Base-by-base conservation (phyloP, 371 early-diverging fungal species). In the Scutellospora calospora region DNA sequence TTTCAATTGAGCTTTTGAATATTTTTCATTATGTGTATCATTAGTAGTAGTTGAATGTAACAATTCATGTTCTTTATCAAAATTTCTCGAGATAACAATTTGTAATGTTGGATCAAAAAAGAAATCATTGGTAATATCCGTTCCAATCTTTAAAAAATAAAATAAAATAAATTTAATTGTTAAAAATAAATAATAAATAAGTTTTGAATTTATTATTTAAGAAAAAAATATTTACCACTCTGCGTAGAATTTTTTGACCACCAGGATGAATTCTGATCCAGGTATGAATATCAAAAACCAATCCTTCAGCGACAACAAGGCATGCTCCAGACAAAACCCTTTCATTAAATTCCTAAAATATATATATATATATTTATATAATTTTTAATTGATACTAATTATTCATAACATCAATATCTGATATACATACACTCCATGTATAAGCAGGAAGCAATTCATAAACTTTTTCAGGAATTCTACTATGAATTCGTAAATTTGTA, bases 231-330 rank as follows among this genome's bases (percentile, higher is more conserved):
- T 22, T 0, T 49, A 49, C 49, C 49, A 49, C 49, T 49, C 81
- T 55, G 51, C 81, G 81, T 18, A 81, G 38, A 8, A 81, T 79
- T 54, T 81, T 81, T 8, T 35, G 51, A 27, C 81, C 81, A 16
- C 81, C 81, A 2, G 81, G 81, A 31, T 81, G 81, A 41, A 54
- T 80, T 45, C 41, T 27, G 5, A 81, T 81, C 81, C 81, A 81
- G 12, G 35, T 80, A 9, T 79, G 49, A 68, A 81, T 81, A 51
- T 81, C 81, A 25, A 80, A 79, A 33, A 81, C 62, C 9, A 80
- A 65, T 16, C 63, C 80, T 14, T 63, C 69, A 18, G 83, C 59
- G 3, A 85, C 71, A 27, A 68, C 85, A 5, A 85, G 66, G 14
- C 77, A 65, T 14, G 60, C 75, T 29, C 73, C 84, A 57, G 41